Base-by-base conservation (phyloP, 2,329 filamentous ascomycete species). In the Penicillium fuscoglaucum region DNA sequence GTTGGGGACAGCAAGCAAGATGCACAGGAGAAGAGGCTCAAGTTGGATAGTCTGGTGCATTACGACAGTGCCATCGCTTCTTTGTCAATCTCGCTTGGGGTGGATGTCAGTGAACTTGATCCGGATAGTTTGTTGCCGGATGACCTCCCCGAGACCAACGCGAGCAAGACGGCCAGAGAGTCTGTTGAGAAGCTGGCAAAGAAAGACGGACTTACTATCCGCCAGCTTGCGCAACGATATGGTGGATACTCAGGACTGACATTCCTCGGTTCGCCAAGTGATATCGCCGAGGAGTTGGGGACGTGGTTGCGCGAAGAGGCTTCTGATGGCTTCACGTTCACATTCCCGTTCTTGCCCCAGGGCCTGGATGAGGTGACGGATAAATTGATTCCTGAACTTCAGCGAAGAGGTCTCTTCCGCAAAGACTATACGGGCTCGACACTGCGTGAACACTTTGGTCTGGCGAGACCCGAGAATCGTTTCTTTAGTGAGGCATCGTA, bases 41-140 rank as follows among this genome's bases (percentile, higher is more conserved):
- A 78, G 55, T 67, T 84, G 4, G 81, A 84, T 58, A 81, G 79
- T 57, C 65, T 83, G 5, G 81, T 84, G 2, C 80, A 83, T 65
- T 83, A 83, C 47, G 81, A 84, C 46, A 83, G 79, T 62, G 78
- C 78, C 4, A 82, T 85, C 61, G 80, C 80, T 0, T 83, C 81
- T 1, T 66, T 84, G 40, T 83, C 81, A 0, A 73, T 83, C 35
- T 62, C 71, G 0, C 72, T 84, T 1, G 82, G 81, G 1, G 71
- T 72, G 0, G 81, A 84, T 70, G 80, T 73, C 1, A 79, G 79
- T 2, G 70, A 59, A 0, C 79, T 81, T 31, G 80, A 83, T 49
- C 81, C 80, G 0, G 81, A 84, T 61, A 75, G 68, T 0, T 79
- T 78, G 0, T 68, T 85, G 6, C 82, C 82, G 1, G 65, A 67